Conservation (phyloP, 2,329 filamentous ascomycete species). For the Verticillium isaacii region DNA sequence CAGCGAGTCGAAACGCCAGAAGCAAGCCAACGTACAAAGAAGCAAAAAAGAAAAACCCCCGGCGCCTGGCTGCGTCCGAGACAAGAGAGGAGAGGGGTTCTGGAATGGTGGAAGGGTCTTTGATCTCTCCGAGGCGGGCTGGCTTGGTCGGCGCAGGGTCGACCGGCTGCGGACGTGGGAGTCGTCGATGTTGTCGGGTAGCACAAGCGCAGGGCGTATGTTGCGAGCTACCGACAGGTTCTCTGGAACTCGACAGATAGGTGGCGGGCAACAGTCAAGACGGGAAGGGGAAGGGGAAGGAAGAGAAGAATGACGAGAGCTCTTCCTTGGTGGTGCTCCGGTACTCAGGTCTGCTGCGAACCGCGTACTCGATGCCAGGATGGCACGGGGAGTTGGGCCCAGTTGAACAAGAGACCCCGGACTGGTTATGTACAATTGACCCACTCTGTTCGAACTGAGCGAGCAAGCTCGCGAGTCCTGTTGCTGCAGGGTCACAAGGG, state of each 20-base stretch:
- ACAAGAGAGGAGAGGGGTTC: background rate
- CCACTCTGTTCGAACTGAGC: background rate
- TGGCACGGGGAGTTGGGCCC: background rate
- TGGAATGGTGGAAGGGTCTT: background rate
- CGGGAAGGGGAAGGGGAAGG: background rate
- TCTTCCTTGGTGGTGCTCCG: background rate
- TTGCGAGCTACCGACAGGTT: background rate
- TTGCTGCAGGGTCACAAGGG: background rate
- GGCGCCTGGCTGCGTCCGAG: background rate
- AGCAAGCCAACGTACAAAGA: background rate
- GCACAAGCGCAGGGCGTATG: background rate
- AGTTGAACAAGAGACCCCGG: background rate
- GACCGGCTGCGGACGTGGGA: background rate
- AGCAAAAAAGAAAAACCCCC: background rate
- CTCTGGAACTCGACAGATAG: background rate
- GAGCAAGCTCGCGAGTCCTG: background rate
- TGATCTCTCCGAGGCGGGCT: background rate
- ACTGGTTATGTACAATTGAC: constrained; percentile 1
- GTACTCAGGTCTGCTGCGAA: background rate
- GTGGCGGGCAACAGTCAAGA: background rate
- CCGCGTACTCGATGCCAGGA: background rate
- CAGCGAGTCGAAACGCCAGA: constrained; percentile 3
- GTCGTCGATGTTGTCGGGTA: background rate
- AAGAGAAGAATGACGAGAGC: constrained; percentile 1
- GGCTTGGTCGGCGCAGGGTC: background rate